Percentiles rank a stretch among this genome's conserved stretches.
phyloP scores from a whole-genome alignment of 2,329 filamentous ascomycete species.

The Aspergillus niger region DNA sequence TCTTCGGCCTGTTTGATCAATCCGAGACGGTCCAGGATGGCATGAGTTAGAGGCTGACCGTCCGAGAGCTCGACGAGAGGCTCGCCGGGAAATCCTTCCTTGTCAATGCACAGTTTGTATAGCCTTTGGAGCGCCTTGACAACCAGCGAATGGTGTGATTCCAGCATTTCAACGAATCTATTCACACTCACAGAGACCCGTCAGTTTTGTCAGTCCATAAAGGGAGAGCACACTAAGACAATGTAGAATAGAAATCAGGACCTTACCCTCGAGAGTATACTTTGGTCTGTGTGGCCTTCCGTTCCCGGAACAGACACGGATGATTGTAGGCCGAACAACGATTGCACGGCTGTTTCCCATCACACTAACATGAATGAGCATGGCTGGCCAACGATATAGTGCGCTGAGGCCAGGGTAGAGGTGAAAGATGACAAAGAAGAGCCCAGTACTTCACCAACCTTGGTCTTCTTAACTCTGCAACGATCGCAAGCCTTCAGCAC shows the following conservation, averaged over 20 bases:
- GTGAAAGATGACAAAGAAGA: slow-evolving; percentile 3
- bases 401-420: slow-evolving; percentile 4
- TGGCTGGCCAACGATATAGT: slow-evolving; percentile 8
- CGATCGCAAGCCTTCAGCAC: slow-evolving; percentile 49
- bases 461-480: slow-evolving; percentile 50
- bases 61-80: slow-evolving; percentile 42
- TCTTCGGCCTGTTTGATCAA: slow-evolving; percentile 49
- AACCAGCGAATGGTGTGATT: slow-evolving; percentile 46
- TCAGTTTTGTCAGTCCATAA: slow-evolving; percentile 2
- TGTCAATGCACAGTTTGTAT: slow-evolving; percentile 45
- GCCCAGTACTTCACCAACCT: slow-evolving; percentile 33
- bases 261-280: slow-evolving; percentile 47
- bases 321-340: slow-evolving; percentile 48
- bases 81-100: slow-evolving; percentile 47
- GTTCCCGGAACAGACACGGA: slow-evolving; percentile 47
- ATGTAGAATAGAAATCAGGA: not conserved
- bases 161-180: slow-evolving; percentile 49
- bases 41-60: slow-evolving; percentile 45
- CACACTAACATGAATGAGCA: slow-evolving; percentile 37
- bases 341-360: slow-evolving; percentile 49
- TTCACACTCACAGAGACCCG: not conserved
- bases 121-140: slow-evolving; percentile 46
- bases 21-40: slow-evolving; percentile 45
- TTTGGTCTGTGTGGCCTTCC: slow-evolving; percentile 47
- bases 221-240: not conserved